A percentile compares a stretch with the other conserved stretches of the same genome.
These are phyloP conservation scores for Starmera quercuum DNA, from an alignment of 805 yeast species.

Conservation along the genomic window DNA sequence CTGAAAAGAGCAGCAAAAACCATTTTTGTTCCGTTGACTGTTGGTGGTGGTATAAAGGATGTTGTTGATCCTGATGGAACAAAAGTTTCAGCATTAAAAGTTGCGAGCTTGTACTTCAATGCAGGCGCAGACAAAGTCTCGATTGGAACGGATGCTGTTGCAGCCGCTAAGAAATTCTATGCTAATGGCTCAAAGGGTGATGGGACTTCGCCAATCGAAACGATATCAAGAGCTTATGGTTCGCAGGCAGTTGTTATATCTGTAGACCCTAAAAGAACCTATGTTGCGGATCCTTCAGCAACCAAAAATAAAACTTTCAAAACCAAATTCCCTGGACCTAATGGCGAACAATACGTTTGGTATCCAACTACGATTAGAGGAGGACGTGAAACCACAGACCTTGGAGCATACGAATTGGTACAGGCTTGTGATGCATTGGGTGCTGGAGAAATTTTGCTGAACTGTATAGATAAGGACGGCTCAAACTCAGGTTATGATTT, in stretches of 20 bases:
- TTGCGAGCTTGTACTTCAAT: slow-evolving; percentile 85
- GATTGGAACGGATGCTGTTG: slow-evolving; percentile 96
- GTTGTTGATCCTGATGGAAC: slow-evolving; percentile 81
- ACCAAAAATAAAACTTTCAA: slow-evolving; percentile 58
- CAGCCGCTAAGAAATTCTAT: slow-evolving; percentile 80
- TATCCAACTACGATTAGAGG: slow-evolving; percentile 96
- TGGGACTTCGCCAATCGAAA: slow-evolving; percentile 87
- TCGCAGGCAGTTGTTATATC: slow-evolving; percentile 96
- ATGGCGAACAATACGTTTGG: slow-evolving; percentile 85
- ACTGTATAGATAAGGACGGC: slow-evolving; percentile 97
- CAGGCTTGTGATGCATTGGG: slow-evolving; percentile 88
- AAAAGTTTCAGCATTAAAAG: slow-evolving; percentile 73
- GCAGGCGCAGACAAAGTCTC: slow-evolving; percentile 98
- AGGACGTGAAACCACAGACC: slow-evolving; percentile 82
- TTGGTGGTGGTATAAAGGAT: slow-evolving; percentile 97
- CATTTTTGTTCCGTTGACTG: slow-evolving; percentile 93
- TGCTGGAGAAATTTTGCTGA: slow-evolving; percentile 90
- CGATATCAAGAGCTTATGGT: slow-evolving; percentile 88
- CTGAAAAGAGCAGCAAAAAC: slow-evolving; percentile 76
- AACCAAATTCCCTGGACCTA: slow-evolving; percentile 69
- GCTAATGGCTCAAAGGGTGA: slow-evolving; percentile 45
- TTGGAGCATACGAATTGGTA: slow-evolving; percentile 88
- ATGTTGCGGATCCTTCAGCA: slow-evolving; percentile 53
- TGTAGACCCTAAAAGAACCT: slow-evolving; percentile 92
- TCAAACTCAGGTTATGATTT: slow-evolving; percentile 90